phyloP scores from a whole-genome alignment of 2,329 filamentous ascomycete species.

The Arthroderma sp. region DNA sequence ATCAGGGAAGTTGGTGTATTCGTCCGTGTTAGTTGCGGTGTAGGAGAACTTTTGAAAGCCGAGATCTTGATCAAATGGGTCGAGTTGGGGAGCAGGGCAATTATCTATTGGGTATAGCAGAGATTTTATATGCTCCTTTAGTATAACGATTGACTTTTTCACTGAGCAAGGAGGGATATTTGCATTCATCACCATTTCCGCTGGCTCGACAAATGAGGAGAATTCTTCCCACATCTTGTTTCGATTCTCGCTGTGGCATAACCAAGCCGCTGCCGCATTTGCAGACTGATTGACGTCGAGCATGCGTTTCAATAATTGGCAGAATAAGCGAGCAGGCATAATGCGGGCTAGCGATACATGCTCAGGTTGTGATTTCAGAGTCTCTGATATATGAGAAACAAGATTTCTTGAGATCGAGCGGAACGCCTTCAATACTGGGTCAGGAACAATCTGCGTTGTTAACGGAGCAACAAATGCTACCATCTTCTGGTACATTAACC shows the following conservation, averaged over 20 bases:
- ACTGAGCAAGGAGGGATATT: slow-evolving; percentile 29
- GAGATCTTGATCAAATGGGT: slow-evolving; percentile 21
- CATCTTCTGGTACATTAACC: slow-evolving; percentile 93
- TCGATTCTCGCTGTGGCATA: slow-evolving; percentile 76
- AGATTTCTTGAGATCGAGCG: slow-evolving; percentile 74
- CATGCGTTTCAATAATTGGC: slow-evolving; percentile 70
- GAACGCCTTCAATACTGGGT: slow-evolving; percentile 73
- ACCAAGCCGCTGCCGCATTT: slow-evolving; percentile 84
- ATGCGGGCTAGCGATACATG: slow-evolving; percentile 83
- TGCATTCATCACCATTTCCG: slow-evolving; percentile 28
- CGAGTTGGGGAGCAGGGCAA: slow-evolving; percentile 21
- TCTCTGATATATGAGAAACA: slow-evolving; percentile 67
- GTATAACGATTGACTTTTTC: slow-evolving; percentile 23
- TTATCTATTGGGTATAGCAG: slow-evolving; percentile 30
- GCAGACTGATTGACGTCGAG: slow-evolving; percentile 86
- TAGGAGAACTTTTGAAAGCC: slow-evolving; percentile 24
- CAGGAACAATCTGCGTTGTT: slow-evolving; percentile 80
- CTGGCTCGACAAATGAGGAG: slow-evolving; percentile 26
- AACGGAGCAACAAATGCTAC: slow-evolving; percentile 81
- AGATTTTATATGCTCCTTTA: slow-evolving; percentile 32
- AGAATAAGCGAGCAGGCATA: slow-evolving; percentile 77
- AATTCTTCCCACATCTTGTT: slow-evolving; percentile 95
- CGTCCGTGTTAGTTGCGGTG: slow-evolving; percentile 23
- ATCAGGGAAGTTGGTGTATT: slow-evolving; percentile 36
- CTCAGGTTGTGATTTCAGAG: slow-evolving; percentile 69